Evolutionary conservation across 2,329 filamentous ascomycete genomes (phyloP).

Genomic region (Alternaria ethzedia): DNA sequence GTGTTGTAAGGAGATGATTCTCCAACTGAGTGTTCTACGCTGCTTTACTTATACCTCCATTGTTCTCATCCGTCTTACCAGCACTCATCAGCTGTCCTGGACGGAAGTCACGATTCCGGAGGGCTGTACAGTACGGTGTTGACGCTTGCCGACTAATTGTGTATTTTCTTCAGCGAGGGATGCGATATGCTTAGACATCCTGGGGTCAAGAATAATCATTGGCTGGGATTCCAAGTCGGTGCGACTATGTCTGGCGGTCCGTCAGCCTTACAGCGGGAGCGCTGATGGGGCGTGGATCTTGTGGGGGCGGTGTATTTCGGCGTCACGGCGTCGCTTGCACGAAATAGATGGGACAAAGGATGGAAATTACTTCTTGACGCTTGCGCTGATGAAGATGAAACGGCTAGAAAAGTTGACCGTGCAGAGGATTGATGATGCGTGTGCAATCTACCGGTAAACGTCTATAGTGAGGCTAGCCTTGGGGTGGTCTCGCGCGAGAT

Average conservation of each 20-base stretch:
- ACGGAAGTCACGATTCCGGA: conserved; percentile 15
- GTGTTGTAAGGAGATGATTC: conserved; percentile 35
- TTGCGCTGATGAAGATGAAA: conserved; percentile 4
- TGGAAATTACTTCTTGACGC: neutral
- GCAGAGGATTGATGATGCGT: neutral
- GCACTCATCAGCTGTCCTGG: neutral
- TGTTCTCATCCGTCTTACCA: neutral
- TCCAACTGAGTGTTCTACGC: neutral
- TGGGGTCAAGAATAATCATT: conserved; percentile 20
- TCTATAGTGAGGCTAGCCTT: neutral
- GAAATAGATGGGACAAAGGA: neutral
- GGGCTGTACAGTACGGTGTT: conserved; percentile 16
- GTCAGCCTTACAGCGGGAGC: conserved; percentile 18
- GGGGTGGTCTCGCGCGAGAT: neutral
- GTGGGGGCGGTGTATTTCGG: conserved; percentile 9
- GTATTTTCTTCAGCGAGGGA: conserved; percentile 19
- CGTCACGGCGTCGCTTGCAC: neutral
- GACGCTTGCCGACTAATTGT: conserved; percentile 10
- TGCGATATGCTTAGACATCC: conserved; percentile 17
- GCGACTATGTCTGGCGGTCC: conserved; percentile 9
- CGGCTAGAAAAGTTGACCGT: neutral
- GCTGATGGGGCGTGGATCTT: conserved; percentile 15
- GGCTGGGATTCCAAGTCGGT: neutral
- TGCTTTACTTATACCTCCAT: conserved; percentile 36
- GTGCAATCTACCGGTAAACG: neutral